These are phyloP conservation scores for Globisporangium camurandrum DNA, from an alignment of 352 stramenopile genomes.

Conservation along the genomic window DNA sequence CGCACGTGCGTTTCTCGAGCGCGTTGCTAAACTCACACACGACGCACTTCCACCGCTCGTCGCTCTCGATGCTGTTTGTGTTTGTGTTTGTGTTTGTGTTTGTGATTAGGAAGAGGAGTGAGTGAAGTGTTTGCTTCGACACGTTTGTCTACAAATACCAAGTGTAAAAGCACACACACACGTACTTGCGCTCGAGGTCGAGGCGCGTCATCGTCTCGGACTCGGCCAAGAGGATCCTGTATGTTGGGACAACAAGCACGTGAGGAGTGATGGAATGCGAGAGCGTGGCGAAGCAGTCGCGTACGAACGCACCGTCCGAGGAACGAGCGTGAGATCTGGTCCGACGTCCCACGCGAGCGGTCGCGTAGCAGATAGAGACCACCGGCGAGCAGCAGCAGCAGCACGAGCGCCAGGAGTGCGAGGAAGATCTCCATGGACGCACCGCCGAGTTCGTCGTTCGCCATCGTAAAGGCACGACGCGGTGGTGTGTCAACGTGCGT, in stretches of 20 bases:
- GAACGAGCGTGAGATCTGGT: conserved; percentile 32
- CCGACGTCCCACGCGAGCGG: conserved; percentile 19
- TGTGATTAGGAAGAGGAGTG: no score
- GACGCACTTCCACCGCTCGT: conserved; percentile 69
- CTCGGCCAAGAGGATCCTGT: conserved; percentile 42
- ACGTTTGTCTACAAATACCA: no score
- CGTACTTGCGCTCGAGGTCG: conserved; percentile 64
- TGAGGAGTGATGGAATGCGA: not conserved
- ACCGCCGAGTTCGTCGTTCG: conserved; percentile 4
- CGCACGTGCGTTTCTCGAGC: conserved; percentile 45
- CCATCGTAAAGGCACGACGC: no score
- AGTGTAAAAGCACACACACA: no score
- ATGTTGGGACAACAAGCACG: not conserved
- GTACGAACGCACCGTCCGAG: conserved; percentile 25
- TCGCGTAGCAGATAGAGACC: conserved; percentile 61
- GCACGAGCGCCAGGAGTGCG: conserved; percentile 53
- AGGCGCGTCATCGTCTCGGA: conserved; percentile 60
- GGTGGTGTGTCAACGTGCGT: not conserved
- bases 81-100: no score
- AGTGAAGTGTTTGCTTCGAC: no score
- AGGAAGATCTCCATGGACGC: conserved; percentile 62
- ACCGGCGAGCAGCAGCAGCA: conserved; percentile 58
- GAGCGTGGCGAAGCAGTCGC: not conserved
- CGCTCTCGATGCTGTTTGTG: conserved; percentile 33
- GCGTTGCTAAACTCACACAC: conserved; percentile 79